Evolutionary conservation across 441 rosid species (phyloP).

Genomic region (Theobroma grandiflorum): DNA sequence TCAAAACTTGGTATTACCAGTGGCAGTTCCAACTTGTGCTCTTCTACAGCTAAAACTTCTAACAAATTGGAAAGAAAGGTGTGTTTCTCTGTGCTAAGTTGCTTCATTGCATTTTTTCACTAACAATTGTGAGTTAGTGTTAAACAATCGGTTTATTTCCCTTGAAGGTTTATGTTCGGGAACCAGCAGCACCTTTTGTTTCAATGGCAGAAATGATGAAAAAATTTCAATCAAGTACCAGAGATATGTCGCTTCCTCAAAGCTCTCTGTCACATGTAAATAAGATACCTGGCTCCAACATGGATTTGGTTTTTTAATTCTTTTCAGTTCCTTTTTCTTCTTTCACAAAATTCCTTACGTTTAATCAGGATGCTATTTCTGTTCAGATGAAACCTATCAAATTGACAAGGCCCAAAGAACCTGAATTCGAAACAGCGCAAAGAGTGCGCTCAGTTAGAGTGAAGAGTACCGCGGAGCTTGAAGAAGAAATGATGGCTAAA

Average conservation of each 20-base stretch:
- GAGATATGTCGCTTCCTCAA: conserved; percentile 71
- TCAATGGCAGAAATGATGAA: conserved; percentile 92
- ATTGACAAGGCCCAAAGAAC: conserved; percentile 94
- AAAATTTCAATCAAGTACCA: conserved; percentile 86
- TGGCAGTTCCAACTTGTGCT: conserved; percentile 47
- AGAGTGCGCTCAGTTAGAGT: conserved; percentile 74
- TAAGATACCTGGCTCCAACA: background rate
- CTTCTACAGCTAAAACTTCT: conserved; percentile 49
- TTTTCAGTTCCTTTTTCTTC: conserved; percentile 20
- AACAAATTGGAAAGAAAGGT: conserved; percentile 88
- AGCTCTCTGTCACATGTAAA: conserved; percentile 61
- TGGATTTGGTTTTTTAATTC: conserved; percentile 9
- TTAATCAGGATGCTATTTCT: conserved; percentile 40
- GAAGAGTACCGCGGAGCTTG: conserved; percentile 91
- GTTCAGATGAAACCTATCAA: conserved; percentile 75
- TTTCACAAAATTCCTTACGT: conserved; percentile 27
- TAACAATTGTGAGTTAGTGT: background rate
- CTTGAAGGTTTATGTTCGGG: conserved; percentile 77
- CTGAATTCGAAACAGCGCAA: conserved; percentile 91
- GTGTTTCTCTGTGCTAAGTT: conserved; percentile 27
- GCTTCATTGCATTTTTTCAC: background rate
- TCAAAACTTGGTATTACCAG: conserved; percentile 69
- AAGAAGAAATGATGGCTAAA: conserved; percentile 98
- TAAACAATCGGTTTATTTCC: conserved; percentile 11
- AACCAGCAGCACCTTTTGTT: conserved; percentile 67